Evolutionary conservation across 2,329 filamentous ascomycete species (phyloP), one percentile per base, ranked within the genome.

Genomic region (Diplodia intermedia): DNA sequence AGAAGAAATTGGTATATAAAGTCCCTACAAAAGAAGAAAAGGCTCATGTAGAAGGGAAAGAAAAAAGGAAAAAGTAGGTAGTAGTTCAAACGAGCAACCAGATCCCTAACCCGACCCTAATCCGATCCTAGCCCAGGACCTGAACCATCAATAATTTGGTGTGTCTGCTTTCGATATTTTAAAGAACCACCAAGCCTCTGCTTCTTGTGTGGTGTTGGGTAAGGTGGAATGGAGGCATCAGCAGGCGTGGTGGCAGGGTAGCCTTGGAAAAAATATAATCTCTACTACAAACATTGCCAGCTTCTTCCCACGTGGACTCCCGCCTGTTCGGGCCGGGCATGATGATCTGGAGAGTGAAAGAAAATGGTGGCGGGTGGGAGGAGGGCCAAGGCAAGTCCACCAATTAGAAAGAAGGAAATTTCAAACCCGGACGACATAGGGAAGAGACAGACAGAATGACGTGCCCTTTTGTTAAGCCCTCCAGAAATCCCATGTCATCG

Each of bases 391-490:
- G 47, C 60, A 52, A 36, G 60, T 63, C 60, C 60, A 63, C 31
- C 31, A 63, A 63, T 63, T 62, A 52, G 11, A 36, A 62, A 50
- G 36, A 26, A 50, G 23, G 29, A 61, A 60, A 49, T 36, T 18
- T 33, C 18, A 61, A 50, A 43, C 57, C 26, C 23, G 40, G 23
- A 20, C 18, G 47, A 63, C 60, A 52, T 63, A 63, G 60, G 60
- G 60, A 52, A 63, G 31, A 52, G 60, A 63, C 60, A 63, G 60
- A 62, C 57, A 63, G 23, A 61, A 62, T 15, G 57, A 63, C 60
- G 26, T 52, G 60, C 60, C 60, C 29, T 63, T 63, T 52, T 36
- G 29, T 18, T 31, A n/a, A 52, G 3, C 29, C 60, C 60, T 52
- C 43, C 60, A 12, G n/a, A 63, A 36, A 18, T 31, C 47, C 26